A percentile compares a stretch with the other conserved stretches of the same genome.
These are phyloP conservation scores for Metrosideros polymorpha DNA, from an alignment of 441 rosid genomes.

Conservation along the genomic window DNA sequence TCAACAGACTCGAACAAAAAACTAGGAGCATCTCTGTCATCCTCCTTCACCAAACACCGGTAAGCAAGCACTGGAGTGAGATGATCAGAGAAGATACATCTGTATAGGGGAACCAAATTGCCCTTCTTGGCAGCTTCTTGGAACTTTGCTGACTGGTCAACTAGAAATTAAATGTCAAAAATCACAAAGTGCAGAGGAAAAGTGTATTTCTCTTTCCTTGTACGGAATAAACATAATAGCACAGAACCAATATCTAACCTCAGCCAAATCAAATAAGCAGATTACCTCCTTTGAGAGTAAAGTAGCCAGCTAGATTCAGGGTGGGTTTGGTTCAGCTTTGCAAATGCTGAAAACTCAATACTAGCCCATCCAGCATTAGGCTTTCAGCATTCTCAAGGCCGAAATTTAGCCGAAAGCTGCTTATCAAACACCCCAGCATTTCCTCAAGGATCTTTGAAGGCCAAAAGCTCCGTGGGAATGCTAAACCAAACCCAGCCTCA, in stretches of 20 bases:
- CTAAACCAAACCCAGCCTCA: too few relatives aligned
- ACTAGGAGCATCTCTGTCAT: slow-evolving; percentile 95
- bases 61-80: slow-evolving; percentile 84
- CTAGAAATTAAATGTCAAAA: slow-evolving; percentile 18
- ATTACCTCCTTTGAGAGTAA: not conserved
- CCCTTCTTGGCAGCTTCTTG: slow-evolving; percentile 61
- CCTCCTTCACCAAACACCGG: slow-evolving; percentile 86
- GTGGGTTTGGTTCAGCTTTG: too few relatives aligned
- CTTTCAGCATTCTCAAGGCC: too few relatives aligned
- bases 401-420: too few relatives aligned
- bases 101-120: slow-evolving; percentile 64
- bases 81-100: slow-evolving; percentile 79
- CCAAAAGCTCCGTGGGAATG: too few relatives aligned
- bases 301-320: not conserved
- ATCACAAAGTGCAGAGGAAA: not conserved
- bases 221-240: not conserved
- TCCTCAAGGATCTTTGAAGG: too few relatives aligned
- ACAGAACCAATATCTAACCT: not conserved
- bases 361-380: too few relatives aligned
- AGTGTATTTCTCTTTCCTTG: not conserved
- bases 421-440: too few relatives aligned
- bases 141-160: slow-evolving; percentile 42
- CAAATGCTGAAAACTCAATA: too few relatives aligned
- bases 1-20: slow-evolving; percentile 88
- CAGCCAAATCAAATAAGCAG: not conserved